phyloP scores from a whole-genome alignment of 352 stramenopile species.

The Blastocystis sp. region DNA sequence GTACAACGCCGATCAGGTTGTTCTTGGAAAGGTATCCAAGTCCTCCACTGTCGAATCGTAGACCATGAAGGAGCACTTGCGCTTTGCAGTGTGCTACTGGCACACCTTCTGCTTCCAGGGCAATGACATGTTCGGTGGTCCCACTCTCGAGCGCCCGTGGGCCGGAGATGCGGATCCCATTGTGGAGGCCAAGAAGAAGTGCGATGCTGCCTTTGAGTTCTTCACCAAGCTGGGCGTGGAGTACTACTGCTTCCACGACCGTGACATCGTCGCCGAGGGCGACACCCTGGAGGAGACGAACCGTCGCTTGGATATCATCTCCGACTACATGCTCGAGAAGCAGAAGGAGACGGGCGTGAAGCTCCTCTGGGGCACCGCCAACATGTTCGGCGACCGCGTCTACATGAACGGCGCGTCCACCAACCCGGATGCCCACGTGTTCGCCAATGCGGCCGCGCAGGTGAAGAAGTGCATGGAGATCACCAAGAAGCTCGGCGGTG shows the following conservation, averaged over 20 bases:
- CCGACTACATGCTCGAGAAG: constrained; percentile 76
- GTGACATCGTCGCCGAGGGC: constrained; percentile 78
- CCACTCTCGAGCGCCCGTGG: constrained; percentile 73
- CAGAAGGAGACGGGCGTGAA: constrained; percentile 78
- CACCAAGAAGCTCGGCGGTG: constrained; percentile 79
- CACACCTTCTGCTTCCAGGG: constrained; percentile 76
- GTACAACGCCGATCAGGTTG: constrained; percentile 79
- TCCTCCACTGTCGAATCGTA: background rate
- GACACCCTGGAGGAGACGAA: constrained; percentile 74
- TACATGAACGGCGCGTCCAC: constrained; percentile 82
- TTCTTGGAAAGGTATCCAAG: constrained; percentile 75
- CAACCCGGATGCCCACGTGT: constrained; percentile 81
- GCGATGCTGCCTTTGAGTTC: constrained; percentile 82
- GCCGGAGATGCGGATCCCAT: constrained; percentile 75
- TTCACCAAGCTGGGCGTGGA: constrained; percentile 81
- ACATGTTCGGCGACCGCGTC: constrained; percentile 78
- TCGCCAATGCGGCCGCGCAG: constrained; percentile 77
- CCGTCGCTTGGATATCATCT: constrained; percentile 74
- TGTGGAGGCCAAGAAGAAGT: constrained; percentile 77
- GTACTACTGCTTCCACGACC: constrained; percentile 83
- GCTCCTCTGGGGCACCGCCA: constrained; percentile 80
- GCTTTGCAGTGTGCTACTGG: constrained; percentile 74
- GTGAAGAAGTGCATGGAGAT: constrained; percentile 83
- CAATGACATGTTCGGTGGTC: constrained; percentile 75
- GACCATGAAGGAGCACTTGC: constrained; percentile 60